phyloP scores from a whole-genome alignment of 768 basidiomycete genomes.

The Mycena belliarum region DNA sequence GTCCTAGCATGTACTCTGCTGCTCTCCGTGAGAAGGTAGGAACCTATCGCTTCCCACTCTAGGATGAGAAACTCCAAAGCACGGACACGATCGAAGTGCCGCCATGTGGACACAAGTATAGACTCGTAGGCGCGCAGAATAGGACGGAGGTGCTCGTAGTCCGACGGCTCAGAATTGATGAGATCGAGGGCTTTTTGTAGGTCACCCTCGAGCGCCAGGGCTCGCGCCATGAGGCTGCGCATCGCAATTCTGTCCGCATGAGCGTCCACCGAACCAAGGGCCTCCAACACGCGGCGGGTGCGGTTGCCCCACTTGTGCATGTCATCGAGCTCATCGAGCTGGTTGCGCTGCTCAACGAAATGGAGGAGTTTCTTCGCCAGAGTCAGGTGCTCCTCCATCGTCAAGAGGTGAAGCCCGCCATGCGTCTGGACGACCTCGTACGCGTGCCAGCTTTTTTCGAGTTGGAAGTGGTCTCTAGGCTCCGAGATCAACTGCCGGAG shows the following conservation, averaged over 20 bases:
- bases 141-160: constrained; percentile 23
- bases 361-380: constrained; percentile 24
- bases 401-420: constrained; percentile 28
- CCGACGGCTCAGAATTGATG: constrained; percentile 27
- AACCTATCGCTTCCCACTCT: constrained; percentile 21
- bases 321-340: constrained; percentile 14
- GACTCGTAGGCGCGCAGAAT: constrained; percentile 36
- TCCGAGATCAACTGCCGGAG: constrained; percentile 4
- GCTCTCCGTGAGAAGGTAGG: constrained; percentile 23
- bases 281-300: constrained; percentile 5
- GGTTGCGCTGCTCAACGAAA: constrained; percentile 19
- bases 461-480: constrained; percentile 22
- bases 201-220: constrained; percentile 23
- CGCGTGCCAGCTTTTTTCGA: constrained; percentile 35
- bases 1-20: constrained; percentile 9
- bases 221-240: constrained; percentile 6
- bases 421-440: constrained; percentile 17
- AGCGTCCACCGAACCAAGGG: neutral
- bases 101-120: constrained; percentile 37
- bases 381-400: constrained; percentile 17
- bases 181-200: constrained; percentile 34
- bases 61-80: constrained; percentile 31
- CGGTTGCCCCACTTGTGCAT: constrained; percentile 13
- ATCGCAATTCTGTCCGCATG: neutral
- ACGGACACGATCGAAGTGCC: constrained; percentile 31